Evolutionary conservation across 345 rosid genomes (phyloP), one percentile per base, ranked within the genome.

Genomic region (Arabidopsis suecica): DNA sequence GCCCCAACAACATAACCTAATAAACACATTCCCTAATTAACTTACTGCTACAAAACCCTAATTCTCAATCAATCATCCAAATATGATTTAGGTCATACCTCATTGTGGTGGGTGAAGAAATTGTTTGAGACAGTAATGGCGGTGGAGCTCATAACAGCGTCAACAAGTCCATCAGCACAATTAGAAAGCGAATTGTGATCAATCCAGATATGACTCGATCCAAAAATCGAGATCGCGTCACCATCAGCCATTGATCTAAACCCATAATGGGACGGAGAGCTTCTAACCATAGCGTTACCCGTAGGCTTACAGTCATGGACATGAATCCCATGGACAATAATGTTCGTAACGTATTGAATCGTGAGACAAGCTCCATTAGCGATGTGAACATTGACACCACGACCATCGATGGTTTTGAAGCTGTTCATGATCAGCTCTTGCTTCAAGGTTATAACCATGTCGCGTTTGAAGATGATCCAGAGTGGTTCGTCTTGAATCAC

Each of bases 1-100:
- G 99, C 20, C 99, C 99, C 83, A 96, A 77, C 25, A 96, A 75
- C 94, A 96, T 96, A 63, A 93, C 99, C 97, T 91, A 68, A 1
- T 38, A 5, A 49, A 59, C 65, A 57, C 34, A 40, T 33, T 54
- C 25, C 10, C 63, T 23, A 70, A 32, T 60, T 67, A 71, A 6
- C 16, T 12, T 12, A 1, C 12, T 23, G 10, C 48, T 53, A 28
- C 47, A 74, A 48, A 74, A 48, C 67, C 60, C 61, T 28, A 74
- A 61, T 37, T 49, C 61, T 51, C 28, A 70, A 54, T 58, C 42
- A 56, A 48, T 22, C 28, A 57, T 42, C 12, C 16, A n/a, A 55
- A 40, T 57, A 16, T 38, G 5, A 7, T 5, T 42, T 20, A 9
- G 59, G 44, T 36, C 25, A 34, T 14, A 89, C 93, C 91, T 91